Conservation (phyloP, 305 asterid genomes). For the Solanum hybrid region DNA sequence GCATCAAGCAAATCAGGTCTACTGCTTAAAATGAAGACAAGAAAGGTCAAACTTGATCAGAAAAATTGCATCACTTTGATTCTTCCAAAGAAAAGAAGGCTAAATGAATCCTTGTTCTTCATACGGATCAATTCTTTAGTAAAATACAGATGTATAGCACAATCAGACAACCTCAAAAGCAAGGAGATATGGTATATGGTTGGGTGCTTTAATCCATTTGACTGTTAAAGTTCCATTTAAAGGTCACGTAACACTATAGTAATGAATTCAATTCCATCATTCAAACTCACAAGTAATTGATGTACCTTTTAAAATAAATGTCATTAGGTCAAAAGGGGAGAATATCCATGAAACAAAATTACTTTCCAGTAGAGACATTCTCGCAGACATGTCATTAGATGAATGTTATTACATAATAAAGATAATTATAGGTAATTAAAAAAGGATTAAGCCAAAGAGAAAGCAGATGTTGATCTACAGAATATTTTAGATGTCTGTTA, state of each 20-base stretch:
- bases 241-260: background rate
- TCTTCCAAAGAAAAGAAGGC: background rate
- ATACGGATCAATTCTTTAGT: background rate
- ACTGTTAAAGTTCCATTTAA: background rate
- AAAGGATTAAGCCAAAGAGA: background rate
- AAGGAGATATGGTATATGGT: background rate
- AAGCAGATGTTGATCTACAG: background rate
- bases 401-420: background rate
- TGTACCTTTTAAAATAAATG: background rate
- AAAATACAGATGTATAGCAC: background rate
- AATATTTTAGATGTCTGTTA: background rate
- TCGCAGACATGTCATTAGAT: background rate
- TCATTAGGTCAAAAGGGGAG: background rate
- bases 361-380: background rate
- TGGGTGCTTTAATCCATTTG: background rate
- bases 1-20: conserved; percentile 99
- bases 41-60: conserved; percentile 8
- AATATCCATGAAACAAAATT: background rate
- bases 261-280: background rate
- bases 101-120: background rate
- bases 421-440: background rate
- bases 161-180: background rate
- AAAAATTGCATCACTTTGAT: background rate
- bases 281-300: background rate
- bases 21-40: conserved; percentile 27